Conservation (phyloP, 73 alveolate genomes). For the Tetrahymena thermophila region DNA sequence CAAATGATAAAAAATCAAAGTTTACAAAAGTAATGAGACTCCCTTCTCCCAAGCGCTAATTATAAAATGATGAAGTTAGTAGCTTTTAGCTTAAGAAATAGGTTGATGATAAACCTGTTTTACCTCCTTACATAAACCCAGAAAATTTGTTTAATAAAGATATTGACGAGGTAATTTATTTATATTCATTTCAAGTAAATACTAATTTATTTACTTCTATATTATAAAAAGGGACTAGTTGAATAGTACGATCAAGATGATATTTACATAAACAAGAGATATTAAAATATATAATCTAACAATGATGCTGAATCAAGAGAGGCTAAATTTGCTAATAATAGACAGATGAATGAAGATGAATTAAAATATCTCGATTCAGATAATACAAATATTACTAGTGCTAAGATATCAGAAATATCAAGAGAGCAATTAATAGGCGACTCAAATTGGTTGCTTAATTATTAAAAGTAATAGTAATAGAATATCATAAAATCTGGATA, state of each 20-base stretch:
- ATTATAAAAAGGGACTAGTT: neutral
- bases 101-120: neutral
- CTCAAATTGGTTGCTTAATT: neutral
- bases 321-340: neutral
- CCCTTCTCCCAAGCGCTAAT: neutral
- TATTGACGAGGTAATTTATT: neutral
- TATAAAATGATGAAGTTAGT: neutral
- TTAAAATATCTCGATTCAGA: neutral
- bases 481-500: neutral
- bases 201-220: neutral
- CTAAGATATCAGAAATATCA: neutral
- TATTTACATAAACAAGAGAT: neutral
- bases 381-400: neutral
- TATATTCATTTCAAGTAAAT: neutral
- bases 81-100: neutral
- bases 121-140: neutral
- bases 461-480: neutral
- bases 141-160: neutral
- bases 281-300: neutral
- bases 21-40: neutral
- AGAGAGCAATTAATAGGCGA: neutral
- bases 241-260: neutral
- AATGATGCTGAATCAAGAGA: neutral
- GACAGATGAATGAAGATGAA: neutral
- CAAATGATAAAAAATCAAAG: neutral